These are phyloP conservation scores for Phytophthora rubi DNA, from an alignment of 352 stramenopile genomes.

Conservation along the genomic window DNA sequence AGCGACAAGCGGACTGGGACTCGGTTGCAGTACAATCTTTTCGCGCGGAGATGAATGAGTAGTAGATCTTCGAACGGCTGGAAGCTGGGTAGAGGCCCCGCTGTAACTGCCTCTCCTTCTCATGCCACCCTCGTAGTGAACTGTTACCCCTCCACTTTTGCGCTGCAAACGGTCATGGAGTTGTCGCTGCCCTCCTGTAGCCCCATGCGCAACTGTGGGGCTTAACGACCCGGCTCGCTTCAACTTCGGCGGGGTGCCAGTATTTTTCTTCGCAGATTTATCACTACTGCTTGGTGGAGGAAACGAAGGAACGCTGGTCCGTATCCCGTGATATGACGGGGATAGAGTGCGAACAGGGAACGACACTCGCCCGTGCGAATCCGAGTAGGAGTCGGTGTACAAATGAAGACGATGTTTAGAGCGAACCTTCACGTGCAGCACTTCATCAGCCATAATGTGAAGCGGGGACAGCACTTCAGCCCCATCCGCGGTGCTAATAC, in stretches of 20 bases:
- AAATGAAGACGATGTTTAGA: slow-evolving; percentile 52
- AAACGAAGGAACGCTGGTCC: slow-evolving; percentile 18
- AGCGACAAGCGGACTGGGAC: slow-evolving; percentile 11
- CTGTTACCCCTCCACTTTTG: slow-evolving; percentile 21
- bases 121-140: slow-evolving; percentile 18
- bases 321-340: slow-evolving; percentile 30
- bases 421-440: slow-evolving; percentile 71
- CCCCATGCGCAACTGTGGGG: slow-evolving; percentile 30
- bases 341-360: slow-evolving; percentile 36
- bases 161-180: slow-evolving; percentile 33
- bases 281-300: slow-evolving; percentile 14
- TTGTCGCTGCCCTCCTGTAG: slow-evolving; percentile 40
- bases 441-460: slow-evolving; percentile 77
- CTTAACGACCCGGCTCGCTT: slow-evolving; percentile 33
- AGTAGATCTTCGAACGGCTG: slow-evolving; percentile 18
- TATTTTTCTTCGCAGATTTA: slow-evolving; percentile 16
- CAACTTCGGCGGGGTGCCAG: slow-evolving; percentile 23
- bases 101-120: slow-evolving; percentile 37
- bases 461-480: slow-evolving; percentile 73
- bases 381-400: slow-evolving; percentile 36
- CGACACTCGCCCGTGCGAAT: slow-evolving; percentile 27
- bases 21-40: slow-evolving; percentile 14
- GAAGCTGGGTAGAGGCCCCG: slow-evolving; percentile 5
- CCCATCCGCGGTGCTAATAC: slow-evolving; percentile 57
- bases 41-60: slow-evolving; percentile 20